Evolutionary conservation across 2,329 filamentous ascomycete species (phyloP).

Genomic region (Exophiala spinifera): DNA sequence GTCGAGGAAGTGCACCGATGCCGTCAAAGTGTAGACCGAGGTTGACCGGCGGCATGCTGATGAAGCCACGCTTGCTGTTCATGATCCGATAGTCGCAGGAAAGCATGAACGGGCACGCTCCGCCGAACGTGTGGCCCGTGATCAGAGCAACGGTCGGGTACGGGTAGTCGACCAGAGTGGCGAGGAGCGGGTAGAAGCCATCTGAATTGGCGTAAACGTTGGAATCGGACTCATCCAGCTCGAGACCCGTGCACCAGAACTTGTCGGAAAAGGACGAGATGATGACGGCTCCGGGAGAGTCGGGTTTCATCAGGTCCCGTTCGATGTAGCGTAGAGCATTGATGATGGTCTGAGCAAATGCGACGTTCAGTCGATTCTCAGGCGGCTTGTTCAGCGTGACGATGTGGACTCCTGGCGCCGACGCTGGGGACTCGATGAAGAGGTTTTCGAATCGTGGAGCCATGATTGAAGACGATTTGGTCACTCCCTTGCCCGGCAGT

Average conservation of each 20-base stretch:
- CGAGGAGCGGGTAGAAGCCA: slow-evolving; percentile 54
- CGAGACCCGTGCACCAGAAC: slow-evolving; percentile 49
- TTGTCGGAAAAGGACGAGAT: slow-evolving; percentile 48
- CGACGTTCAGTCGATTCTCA: slow-evolving; percentile 53
- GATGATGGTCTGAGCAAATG: slow-evolving; percentile 54
- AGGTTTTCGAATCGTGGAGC: slow-evolving; percentile 25
- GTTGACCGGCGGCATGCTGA: slow-evolving; percentile 54
- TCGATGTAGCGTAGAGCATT: slow-evolving; percentile 49
- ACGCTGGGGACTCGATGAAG: slow-evolving; percentile 22
- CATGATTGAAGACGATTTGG: not conserved
- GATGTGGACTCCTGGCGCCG: slow-evolving; percentile 45
- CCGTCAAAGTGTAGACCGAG: slow-evolving; percentile 56
- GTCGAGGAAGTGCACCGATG: slow-evolving; percentile 51
- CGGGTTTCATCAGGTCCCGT: slow-evolving; percentile 42
- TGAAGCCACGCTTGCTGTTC: slow-evolving; percentile 47
- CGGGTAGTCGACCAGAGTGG: slow-evolving; percentile 50
- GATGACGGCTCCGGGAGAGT: slow-evolving; percentile 52
- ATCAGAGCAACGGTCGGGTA: slow-evolving; percentile 48
- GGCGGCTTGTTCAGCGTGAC: slow-evolving; percentile 55
- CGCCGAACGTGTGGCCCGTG: slow-evolving; percentile 51
- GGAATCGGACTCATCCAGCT: slow-evolving; percentile 47
- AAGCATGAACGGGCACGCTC: slow-evolving; percentile 48
- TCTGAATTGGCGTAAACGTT: slow-evolving; percentile 57
- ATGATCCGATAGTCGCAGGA: slow-evolving; percentile 49
- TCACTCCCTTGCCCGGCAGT: too few relatives aligned